phyloP scores from a whole-genome alignment of 2,329 filamentous ascomycete species.

The Hortaea werneckii region DNA sequence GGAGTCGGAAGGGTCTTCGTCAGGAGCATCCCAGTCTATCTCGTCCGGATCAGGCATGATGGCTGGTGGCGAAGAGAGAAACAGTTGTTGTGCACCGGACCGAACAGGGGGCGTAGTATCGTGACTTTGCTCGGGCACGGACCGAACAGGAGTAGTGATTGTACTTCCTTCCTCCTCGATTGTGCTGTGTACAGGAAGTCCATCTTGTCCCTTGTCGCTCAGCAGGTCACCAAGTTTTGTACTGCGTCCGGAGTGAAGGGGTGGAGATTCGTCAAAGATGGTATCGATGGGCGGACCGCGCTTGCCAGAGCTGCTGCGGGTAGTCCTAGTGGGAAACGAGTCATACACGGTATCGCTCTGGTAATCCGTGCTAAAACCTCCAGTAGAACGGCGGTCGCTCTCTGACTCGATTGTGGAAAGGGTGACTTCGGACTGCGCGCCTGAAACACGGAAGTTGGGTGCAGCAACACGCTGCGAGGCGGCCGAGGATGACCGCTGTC shows the following conservation, averaged over 20 bases:
- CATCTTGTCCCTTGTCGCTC: slow-evolving; percentile 35
- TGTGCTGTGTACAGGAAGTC: slow-evolving; percentile 32
- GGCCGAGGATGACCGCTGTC: slow-evolving; percentile 9
- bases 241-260: slow-evolving; percentile 22
- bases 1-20: slow-evolving; percentile 20
- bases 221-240: slow-evolving; percentile 38
- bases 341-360: slow-evolving; percentile 70
- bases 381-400: slow-evolving; percentile 55
- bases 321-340: slow-evolving; percentile 62
- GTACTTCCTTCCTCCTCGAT: slow-evolving; percentile 39
- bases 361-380: slow-evolving; percentile 70
- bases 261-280: slow-evolving; percentile 67
- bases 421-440: slow-evolving; percentile 46
- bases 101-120: slow-evolving; percentile 27
- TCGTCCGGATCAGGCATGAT: slow-evolving; percentile 26
- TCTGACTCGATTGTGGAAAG: slow-evolving; percentile 61
- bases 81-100: slow-evolving; percentile 21
- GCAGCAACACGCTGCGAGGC: slow-evolving; percentile 5
- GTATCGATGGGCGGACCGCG: slow-evolving; percentile 64
- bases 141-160: slow-evolving; percentile 36
- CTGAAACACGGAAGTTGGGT: slow-evolving; percentile 38
- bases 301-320: slow-evolving; percentile 53
- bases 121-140: slow-evolving; percentile 27
- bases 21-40: slow-evolving; percentile 27
- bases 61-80: slow-evolving; percentile 10